A percentile compares a stretch with the other conserved stretches of the same genome.
phyloP scores from a whole-genome alignment of 2,329 filamentous ascomycete species.

The Diaporthe amygdali region DNA sequence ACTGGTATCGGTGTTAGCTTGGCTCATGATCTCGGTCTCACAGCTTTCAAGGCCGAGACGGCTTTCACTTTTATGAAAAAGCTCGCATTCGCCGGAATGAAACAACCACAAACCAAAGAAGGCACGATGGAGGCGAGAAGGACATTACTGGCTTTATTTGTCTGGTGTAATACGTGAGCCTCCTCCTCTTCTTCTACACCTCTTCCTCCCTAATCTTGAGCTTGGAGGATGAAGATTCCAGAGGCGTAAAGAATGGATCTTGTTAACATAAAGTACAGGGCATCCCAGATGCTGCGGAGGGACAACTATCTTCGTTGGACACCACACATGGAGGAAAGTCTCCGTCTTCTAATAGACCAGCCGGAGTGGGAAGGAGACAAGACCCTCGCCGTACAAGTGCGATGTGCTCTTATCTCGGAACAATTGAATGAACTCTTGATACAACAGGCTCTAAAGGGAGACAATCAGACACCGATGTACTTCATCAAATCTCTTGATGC shows the following conservation, averaged over 20 bases:
- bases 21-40: slow-evolving; percentile 52
- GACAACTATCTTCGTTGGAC: slow-evolving; percentile 62
- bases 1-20: slow-evolving; percentile 48
- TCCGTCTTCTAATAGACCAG: slow-evolving; percentile 49
- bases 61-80: slow-evolving; percentile 39
- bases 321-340: slow-evolving; percentile 61
- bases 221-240: neutral
- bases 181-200: neutral
- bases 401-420: slow-evolving; percentile 46
- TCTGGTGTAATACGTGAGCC: slow-evolving; percentile 43
- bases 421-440: slow-evolving; percentile 28
- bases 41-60: slow-evolving; percentile 41
- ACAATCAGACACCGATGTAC: slow-evolving; percentile 28
- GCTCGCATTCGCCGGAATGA: slow-evolving; percentile 9
- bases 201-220: too few relatives aligned
- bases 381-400: slow-evolving; percentile 49
- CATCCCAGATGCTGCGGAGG: slow-evolving; percentile 43
- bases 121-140: slow-evolving; percentile 56
- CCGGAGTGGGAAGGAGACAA: slow-evolving; percentile 55
- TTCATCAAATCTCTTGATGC: slow-evolving; percentile 32
- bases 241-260: too few relatives aligned
- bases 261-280: slow-evolving; percentile 19
- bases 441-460: slow-evolving; percentile 17
- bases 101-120: slow-evolving; percentile 30
- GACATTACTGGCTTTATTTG: slow-evolving; percentile 53